Conservation (phyloP, 352 stramenopile species). For the Plasmopara muralis region DNA sequence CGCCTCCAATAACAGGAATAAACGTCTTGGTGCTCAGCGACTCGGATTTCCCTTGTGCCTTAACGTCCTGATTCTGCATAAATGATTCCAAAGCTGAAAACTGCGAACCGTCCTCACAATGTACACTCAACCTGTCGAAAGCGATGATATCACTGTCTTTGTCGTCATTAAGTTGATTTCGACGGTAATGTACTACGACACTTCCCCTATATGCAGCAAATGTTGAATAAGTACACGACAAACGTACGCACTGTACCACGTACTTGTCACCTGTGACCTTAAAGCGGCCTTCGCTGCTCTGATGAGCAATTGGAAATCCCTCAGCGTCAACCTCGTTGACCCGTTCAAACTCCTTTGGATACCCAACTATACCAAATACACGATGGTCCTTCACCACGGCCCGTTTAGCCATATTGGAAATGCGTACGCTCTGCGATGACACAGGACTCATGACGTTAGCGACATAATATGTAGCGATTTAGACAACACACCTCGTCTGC, state of each 20-base stretch:
- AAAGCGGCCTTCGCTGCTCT: slow-evolving; percentile 41
- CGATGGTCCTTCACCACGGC: slow-evolving; percentile 67
- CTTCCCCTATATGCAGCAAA: slow-evolving; percentile 21
- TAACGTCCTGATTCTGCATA: slow-evolving; percentile 41
- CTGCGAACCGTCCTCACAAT: slow-evolving; percentile 34
- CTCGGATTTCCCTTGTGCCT: slow-evolving; percentile 51
- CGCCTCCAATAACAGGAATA: slow-evolving; percentile 48
- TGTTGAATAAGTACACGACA: neutral
- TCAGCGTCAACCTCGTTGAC: slow-evolving; percentile 17
- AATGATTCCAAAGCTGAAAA: slow-evolving; percentile 67
- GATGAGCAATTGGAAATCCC: slow-evolving; percentile 4
- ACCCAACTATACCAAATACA: slow-evolving; percentile 64
- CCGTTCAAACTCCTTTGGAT: slow-evolving; percentile 64
- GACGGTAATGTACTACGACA: slow-evolving; percentile 45
- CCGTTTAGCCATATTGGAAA: slow-evolving; percentile 74
- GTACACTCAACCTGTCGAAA: slow-evolving; percentile 47
- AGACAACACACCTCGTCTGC: slow-evolving; percentile 40
- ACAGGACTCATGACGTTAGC: neutral
- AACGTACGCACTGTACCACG: slow-evolving; percentile 2
- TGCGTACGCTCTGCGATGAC: slow-evolving; percentile 35
- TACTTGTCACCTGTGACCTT: slow-evolving; percentile 51
- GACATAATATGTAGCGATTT: neutral
- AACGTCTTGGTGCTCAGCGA: slow-evolving; percentile 67
- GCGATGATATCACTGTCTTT: slow-evolving; percentile 36
- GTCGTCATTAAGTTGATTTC: slow-evolving; percentile 19